Evolutionary conservation across 495 filamentous ascomycete species (phyloP), one percentile per base, ranked within the genome.

Genomic region (Annulohypoxylon nitens): DNA sequence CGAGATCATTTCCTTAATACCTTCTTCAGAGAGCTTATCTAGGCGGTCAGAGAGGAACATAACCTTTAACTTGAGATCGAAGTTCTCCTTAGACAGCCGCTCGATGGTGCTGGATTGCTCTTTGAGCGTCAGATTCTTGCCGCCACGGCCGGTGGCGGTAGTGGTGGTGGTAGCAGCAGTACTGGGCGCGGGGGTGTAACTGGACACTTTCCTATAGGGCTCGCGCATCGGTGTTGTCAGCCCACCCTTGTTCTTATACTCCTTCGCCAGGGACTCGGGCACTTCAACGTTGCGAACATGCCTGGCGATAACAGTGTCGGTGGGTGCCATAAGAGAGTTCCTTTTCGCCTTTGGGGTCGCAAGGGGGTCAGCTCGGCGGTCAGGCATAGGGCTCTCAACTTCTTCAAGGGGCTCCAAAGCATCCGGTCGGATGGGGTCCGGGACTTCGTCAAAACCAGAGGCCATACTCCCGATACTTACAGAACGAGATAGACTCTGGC

Each of bases 101-200:
- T 98, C 96, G 69, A 99, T 98, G 23, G 94, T 97, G 78, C 92
- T 96, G 71, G 93, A 97, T 80, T 99, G 96, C 79, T 98, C 96
- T 80, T 98, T 98, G 12, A 99, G 83, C 0, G 97, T 98, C 83
- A 98, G 86, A 70, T 90, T 96, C 75, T 91, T 93, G 45, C 92
- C 93, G 61, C 88, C 88, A 39, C 89, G 86, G 39, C 88, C 86
- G 16, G 82, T 85, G n/a, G 82, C 84, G 10, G 90, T 86, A 30
- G 82, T 85, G n/a, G 82, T 85, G 10, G 90, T 86, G 16, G 82
- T 85, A 14, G 82, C 84, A 11, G 90, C 86, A 6, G 89, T 84
- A 6, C 73, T 68, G 4, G 67, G 67, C 25, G 67, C 64, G 1
- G 76, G 68, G 78, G 87, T 82, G 86, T 91, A 64, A 83, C 88